phyloP scores from a whole-genome alignment of 805 yeast genomes.

The Lipomyces orientalis region DNA sequence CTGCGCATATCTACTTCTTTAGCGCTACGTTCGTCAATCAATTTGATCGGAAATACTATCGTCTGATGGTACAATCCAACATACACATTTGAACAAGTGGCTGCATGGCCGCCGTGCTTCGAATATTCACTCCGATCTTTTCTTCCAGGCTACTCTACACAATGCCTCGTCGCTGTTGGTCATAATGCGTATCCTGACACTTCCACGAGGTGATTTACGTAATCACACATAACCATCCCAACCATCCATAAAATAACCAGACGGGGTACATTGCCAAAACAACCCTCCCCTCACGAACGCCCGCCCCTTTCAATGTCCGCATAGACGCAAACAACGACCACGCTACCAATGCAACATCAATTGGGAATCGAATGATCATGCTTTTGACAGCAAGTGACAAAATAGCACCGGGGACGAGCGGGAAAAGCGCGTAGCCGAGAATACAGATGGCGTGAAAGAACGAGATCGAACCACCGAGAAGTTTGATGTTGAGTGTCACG shows the following conservation, averaged over 20 bases:
- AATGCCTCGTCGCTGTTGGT: not conserved
- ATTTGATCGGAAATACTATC: not conserved
- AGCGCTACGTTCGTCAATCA: not conserved
- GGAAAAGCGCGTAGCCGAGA: constrained; percentile 72
- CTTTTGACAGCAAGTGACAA: constrained; percentile 55
- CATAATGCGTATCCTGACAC: not conserved
- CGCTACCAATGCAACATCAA: constrained; percentile 54
- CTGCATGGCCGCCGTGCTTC: not conserved
- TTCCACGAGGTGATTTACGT: constrained; percentile 45
- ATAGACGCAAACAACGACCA: constrained; percentile 73
- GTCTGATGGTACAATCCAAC: not conserved
- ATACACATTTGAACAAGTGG: not conserved
- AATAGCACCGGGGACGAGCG: constrained; percentile 61
- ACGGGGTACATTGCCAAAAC: constrained; percentile 70
- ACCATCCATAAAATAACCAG: constrained; percentile 62
- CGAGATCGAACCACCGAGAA: constrained; percentile 65
- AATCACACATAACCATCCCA: constrained; percentile 71
- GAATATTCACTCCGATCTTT: not conserved
- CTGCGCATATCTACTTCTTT: not conserved
- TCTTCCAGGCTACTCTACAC: not conserved
- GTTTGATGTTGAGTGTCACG: constrained; percentile 68
- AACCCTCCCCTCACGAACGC: constrained; percentile 66
- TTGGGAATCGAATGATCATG: constrained; percentile 56
- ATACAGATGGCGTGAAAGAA: constrained; percentile 72
- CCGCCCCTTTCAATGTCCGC: constrained; percentile 63